These are phyloP conservation scores for Antrodiella citrinella DNA, from an alignment of 768 basidiomycete genomes.

Conservation along the genomic window DNA sequence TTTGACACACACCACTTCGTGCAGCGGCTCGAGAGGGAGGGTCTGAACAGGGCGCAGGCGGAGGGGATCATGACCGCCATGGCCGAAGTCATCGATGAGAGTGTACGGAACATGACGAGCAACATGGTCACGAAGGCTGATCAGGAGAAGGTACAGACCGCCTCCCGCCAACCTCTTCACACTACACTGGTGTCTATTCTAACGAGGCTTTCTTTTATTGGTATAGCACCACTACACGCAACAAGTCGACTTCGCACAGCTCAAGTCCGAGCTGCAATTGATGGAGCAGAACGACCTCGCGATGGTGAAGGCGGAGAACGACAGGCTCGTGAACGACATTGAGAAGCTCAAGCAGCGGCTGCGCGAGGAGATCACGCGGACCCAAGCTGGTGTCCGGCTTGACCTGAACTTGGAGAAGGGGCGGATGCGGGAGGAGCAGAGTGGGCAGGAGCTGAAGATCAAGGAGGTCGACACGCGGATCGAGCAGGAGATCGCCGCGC, in stretches of 20 bases:
- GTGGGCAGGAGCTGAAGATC: constrained; percentile 89
- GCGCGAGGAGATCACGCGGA: constrained; percentile 84
- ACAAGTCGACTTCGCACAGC: constrained; percentile 93
- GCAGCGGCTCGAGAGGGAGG: constrained; percentile 81
- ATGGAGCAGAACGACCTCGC: constrained; percentile 96
- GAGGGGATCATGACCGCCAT: constrained; percentile 97
- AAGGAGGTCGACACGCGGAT: constrained; percentile 97
- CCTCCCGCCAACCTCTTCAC: background rate
- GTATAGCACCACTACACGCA: constrained; percentile 83
- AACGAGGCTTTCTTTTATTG: background rate
- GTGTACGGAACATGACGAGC: constrained; percentile 89
- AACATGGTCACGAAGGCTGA: constrained; percentile 96
- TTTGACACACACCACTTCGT: constrained; percentile 97
- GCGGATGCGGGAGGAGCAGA: constrained; percentile 87
- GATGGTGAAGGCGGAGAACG: constrained; percentile 93
- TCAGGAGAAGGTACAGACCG: constrained; percentile 74
- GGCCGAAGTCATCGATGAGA: constrained; percentile 96
- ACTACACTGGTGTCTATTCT: background rate
- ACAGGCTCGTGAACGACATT: constrained; percentile 83
- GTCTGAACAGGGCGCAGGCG: constrained; percentile 83
- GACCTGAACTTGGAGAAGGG: constrained; percentile 97
- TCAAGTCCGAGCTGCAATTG: constrained; percentile 92
- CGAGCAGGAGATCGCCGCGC: constrained; percentile 87
- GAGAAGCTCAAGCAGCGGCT: constrained; percentile 93
- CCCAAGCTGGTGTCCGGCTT: constrained; percentile 87